Percentiles rank a stretch among this genome's conserved stretches.
Evolutionary conservation across 192 early-diverging fungal genomes (phyloP).

Genomic region (Backusella mclennaniae): DNA sequence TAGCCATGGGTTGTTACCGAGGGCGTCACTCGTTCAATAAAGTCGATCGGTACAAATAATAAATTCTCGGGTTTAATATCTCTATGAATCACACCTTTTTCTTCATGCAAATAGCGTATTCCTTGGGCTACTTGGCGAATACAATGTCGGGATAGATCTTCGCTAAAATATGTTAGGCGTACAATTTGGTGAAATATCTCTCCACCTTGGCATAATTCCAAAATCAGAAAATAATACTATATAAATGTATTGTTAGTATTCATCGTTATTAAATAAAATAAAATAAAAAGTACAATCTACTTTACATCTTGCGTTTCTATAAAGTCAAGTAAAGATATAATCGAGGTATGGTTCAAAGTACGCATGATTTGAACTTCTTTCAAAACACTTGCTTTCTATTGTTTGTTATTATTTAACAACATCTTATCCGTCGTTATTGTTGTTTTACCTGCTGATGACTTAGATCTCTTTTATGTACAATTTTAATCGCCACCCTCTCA

Average conservation of each 20-base stretch:
- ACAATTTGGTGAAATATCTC: conserved; percentile 90
- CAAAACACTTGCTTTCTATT: conserved; percentile 73
- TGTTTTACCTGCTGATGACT: conserved; percentile 62
- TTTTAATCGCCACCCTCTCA: conserved; percentile 80
- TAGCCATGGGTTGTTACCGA: conserved; percentile 26
- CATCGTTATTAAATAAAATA: neutral
- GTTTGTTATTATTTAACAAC: neutral
- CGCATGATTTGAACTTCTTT: conserved; percentile 88
- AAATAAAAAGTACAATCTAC: neutral
- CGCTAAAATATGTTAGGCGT: conserved; percentile 78
- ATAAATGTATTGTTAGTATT: neutral
- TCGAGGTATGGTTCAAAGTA: conserved; percentile 71
- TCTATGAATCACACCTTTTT: conserved; percentile 76
- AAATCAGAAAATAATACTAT: conserved; percentile 71
- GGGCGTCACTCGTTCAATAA: conserved; percentile 33
- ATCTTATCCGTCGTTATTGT: neutral
- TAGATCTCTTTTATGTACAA: conserved; percentile 76
- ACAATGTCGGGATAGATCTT: conserved; percentile 74
- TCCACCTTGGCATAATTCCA: conserved; percentile 86
- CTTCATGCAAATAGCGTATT: conserved; percentile 81
- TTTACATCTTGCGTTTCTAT: conserved; percentile 62
- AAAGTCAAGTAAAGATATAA: conserved; percentile 74
- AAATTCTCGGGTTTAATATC: conserved; percentile 96
- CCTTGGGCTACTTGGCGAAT: conserved; percentile 88
- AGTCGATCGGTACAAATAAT: conserved; percentile 69